Evolutionary conservation across 192 early-diverging fungal genomes (phyloP), one percentile per base, ranked within the genome.

Genomic region (Coemansia sp.): DNA sequence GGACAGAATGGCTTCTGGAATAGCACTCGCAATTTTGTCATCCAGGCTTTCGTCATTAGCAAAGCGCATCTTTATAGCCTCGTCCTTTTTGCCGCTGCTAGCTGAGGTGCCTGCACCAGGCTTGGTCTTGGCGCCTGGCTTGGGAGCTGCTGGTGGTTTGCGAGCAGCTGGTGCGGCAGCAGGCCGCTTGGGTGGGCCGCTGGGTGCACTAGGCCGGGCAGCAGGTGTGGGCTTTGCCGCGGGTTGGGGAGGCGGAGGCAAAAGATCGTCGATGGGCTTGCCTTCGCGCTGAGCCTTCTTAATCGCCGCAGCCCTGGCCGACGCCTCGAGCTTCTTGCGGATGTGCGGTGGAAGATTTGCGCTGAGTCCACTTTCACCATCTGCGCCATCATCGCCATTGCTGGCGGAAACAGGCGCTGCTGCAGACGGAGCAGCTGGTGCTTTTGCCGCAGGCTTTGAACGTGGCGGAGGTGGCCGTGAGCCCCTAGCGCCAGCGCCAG

Each of bases 1-100:
- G 4, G 74, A 74, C 51, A 90, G 83, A 41, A 94, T 66, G 0
- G 78, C 82, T 37, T 84, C 86, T 4, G 90, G 85, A 61, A 93
- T 71, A 18, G 86, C 84, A 33, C 87, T 89, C 9, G 87, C 83
- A 38, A 92, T 87, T 38, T 78, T 78, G 8, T 89, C 88, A 55
- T 89, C 90, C 45, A 89, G 68, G 55, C 65, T 74, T 11, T 87
- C 88, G 36, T 91, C 86, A 28, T 94, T 94, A 37, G 88, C 88
- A 20, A 90, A 76, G 51, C 58, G 77, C 81, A 89, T 95, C 54
- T 85, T 89, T 73, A 97, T 66, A 6, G 89, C 81, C 70, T 90
- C 91, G 45, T 48, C 45, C 45, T 48, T 48, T 1, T 15, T 48
- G 39, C 39, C 39, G 28, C 88, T 87, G 9, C 76, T 48, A 14